These are phyloP conservation scores for Xylaria sp. DNA, from an alignment of 2,329 filamentous ascomycete species.

Conservation along the genomic window DNA sequence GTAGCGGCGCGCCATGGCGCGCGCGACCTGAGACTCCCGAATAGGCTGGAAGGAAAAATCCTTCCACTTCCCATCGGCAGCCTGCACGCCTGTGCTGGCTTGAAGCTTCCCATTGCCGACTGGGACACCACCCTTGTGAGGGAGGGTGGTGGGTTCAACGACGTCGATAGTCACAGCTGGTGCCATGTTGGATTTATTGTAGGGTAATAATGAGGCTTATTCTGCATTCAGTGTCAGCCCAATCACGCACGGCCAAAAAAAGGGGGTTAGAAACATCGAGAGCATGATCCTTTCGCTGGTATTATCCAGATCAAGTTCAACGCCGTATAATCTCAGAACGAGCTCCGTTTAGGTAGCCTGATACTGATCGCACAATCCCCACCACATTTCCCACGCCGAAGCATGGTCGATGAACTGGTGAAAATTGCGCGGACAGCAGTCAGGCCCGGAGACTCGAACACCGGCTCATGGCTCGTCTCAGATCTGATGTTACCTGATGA, in stretches of 20 bases:
- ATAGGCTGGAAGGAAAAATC: conserved; percentile 85
- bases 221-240: conserved; percentile 50
- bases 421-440: conserved; percentile 28
- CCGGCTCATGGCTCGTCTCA: conserved; percentile 53
- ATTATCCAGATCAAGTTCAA: conserved; percentile 98
- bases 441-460: conserved; percentile 50
- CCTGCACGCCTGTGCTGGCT: conserved; percentile 66
- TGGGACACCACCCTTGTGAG: conserved; percentile 59
- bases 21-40: conserved; percentile 90
- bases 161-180: conserved; percentile 77
- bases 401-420: background rate
- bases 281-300: conserved; percentile 99
- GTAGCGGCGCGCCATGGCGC: conserved; percentile 94
- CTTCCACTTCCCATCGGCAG: conserved; percentile 82
- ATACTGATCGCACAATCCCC: background rate
- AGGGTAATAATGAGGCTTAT: background rate
- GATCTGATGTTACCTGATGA: conserved; percentile 50
- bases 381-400: conserved; percentile 7
- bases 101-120: conserved; percentile 51
- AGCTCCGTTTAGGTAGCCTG: conserved; percentile 43
- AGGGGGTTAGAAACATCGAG: conserved; percentile 58
- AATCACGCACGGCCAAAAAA: conserved; percentile 49
- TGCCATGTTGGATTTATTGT: conserved; percentile 70
- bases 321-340: conserved; percentile 89
- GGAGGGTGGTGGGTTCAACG: conserved; percentile 62